Evolutionary conservation across 164 flowering plant genomes (phyloP).

Genomic region (Vitis riparia): DNA sequence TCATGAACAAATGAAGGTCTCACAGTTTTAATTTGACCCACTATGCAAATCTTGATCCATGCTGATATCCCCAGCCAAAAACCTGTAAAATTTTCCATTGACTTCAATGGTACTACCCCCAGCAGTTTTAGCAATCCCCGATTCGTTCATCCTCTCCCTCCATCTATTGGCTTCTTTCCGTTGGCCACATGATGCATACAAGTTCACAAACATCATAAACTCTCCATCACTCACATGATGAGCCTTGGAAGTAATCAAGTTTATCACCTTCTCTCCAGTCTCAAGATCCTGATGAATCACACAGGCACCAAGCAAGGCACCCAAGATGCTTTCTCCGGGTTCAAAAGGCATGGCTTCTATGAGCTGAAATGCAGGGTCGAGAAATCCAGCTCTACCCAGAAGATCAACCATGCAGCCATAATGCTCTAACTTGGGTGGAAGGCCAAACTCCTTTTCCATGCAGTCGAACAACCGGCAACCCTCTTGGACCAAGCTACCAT

Average conservation of each 20-base stretch:
- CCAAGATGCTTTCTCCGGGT: slow-evolving; percentile 34
- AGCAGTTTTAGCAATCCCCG: slow-evolving; percentile 38
- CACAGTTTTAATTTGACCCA: no score
- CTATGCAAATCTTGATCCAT: not conserved
- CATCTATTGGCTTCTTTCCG: slow-evolving; percentile 40
- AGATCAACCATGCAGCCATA: slow-evolving; percentile 54
- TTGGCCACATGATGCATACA: slow-evolving; percentile 35
- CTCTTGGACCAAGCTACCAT: slow-evolving; percentile 36
- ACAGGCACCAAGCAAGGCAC: slow-evolving; percentile 44
- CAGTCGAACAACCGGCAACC: slow-evolving; percentile 27
- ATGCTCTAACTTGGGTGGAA: slow-evolving; percentile 43
- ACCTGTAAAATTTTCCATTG: slow-evolving; percentile 28
- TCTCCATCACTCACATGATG: slow-evolving; percentile 40
- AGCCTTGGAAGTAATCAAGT: slow-evolving; percentile 8
- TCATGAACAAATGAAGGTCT: no score
- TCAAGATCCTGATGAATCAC: slow-evolving; percentile 31
- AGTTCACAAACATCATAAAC: slow-evolving; percentile 44
- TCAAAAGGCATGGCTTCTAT: slow-evolving; percentile 41
- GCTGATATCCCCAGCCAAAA: slow-evolving; percentile 33
- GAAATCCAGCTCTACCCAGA: slow-evolving; percentile 33
- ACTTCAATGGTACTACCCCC: slow-evolving; percentile 39
- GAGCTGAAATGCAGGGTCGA: slow-evolving; percentile 26
- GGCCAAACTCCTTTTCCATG: slow-evolving; percentile 34
- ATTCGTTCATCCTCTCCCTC: slow-evolving; percentile 44
- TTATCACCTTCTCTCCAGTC: slow-evolving; percentile 28